Evolutionary conservation across 1,139 yeast species (phyloP), one percentile per base, ranked within the genome.

Genomic region (Taphrina confusa): DNA sequence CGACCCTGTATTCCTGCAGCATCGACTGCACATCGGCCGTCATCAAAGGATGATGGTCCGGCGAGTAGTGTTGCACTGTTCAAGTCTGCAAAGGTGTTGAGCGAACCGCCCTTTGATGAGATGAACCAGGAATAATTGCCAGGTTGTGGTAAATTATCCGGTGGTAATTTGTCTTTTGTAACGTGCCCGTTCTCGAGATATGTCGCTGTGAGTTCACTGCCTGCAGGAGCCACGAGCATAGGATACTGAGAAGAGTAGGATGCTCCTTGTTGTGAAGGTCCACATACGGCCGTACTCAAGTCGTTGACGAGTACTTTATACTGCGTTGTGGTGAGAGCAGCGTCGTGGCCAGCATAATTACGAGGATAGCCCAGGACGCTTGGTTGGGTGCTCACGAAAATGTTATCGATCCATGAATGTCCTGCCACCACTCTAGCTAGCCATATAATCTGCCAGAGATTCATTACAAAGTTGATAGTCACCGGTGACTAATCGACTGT

Each of bases 161-260:
- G 66, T 14, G 65, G 58, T 9, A 65, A 55, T n/a, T 22, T 28
- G 49, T 65, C 67, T 20, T 51, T 40, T 4, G 67, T 64, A n/a
- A 62, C 67, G 45, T 65, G 67, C 4, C 67, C 67, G 33, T 65
- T 65, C 36, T 63, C 65, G 16, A 37, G 44, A 36, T 65, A 65
- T 16, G 36, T 34, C 3, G 65, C 65, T 3, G 60, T 57, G 36
- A 65, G 49, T 23, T 47, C 51, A 47, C 61, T 64, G 14, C 66
- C 66, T 12, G 66, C 61, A 2, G 39, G 45, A 16, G 60, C 63
- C 16, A 27, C 39, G n/a, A 65, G 60, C 65, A 62, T 63, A 5
- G 67, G 67, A 37, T 65, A 65, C 52, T 49, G 16, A 12, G 60
- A 12, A 6, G 67, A 63, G 57, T 65, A 65, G 1, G 60, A 47